Evolutionary conservation across 2,329 filamentous ascomycete species (phyloP), one percentile per base, ranked within the genome.

Genomic region (Tolypocladium ophioglossoides): DNA sequence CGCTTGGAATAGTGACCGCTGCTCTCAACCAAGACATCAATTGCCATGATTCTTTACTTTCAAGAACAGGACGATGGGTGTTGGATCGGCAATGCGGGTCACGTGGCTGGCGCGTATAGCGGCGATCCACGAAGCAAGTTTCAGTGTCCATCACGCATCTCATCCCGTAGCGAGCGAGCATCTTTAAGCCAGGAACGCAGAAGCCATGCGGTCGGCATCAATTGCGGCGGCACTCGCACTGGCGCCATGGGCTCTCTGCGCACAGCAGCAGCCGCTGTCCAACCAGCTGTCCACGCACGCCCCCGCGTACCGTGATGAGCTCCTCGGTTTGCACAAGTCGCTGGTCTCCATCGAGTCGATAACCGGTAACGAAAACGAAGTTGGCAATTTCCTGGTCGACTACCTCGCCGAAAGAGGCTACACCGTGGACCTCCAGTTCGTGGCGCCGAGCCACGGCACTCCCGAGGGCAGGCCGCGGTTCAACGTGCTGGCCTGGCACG

Each of bases 321-420:
- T 96, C 1, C 77, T 95, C 46, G 77, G 78, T 20, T 78, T 95
- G 14, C 91, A 95, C 72, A 82, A 84, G 52, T 78, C 82, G 18
- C 81, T 96, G n/a, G 78, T 91, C 34, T 76, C 86, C 55, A 86
- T 86, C 47, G 78, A 86, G 51, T 95, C 89, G 0, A 79, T 90
- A 58, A 84, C 80, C 3, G 81, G 80, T 48, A 77, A 85, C 57
- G 91, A 96, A 67, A 72, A 80, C 44, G 71, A 77, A 0, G 83
- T 91, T 9, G 89, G 85, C 46, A 66, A 78, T 50, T 90, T 85
- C 70, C 77, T 96, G 6, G 75, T 80, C 38, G 71, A 78, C 1
- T 89, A 89, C 63, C 80, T 96, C 7, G 68, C 75, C 4, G 57
- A 64, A 2, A 70, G 64, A 24, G 70, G 72, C 54, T 82, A 78